phyloP scores from a whole-genome alignment of 495 filamentous ascomycete genomes.

The Penicillium arizonense region DNA sequence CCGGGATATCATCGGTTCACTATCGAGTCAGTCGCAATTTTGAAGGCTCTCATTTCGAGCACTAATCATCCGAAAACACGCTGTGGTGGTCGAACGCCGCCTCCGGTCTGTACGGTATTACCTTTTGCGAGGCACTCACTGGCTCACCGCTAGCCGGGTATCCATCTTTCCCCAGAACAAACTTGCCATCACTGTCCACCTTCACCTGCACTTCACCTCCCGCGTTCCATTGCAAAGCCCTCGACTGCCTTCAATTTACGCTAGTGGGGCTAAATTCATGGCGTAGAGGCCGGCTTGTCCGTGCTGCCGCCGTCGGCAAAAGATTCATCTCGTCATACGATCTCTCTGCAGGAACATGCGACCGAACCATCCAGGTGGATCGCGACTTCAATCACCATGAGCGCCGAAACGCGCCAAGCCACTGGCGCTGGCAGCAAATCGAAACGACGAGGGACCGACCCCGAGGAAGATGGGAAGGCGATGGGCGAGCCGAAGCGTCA shows the following conservation, averaged over 20 bases:
- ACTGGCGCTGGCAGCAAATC: constrained; percentile 29
- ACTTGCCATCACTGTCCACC: background rate
- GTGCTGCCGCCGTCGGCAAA: constrained; percentile 31
- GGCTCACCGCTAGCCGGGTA: constrained; percentile 18
- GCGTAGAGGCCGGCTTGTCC: constrained; percentile 13
- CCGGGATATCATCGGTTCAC: background rate
- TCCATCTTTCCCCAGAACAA: constrained; percentile 20
- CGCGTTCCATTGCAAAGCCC: background rate
- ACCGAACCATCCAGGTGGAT: constrained; percentile 32
- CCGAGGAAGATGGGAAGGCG: constrained; percentile 30
- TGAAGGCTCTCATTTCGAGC: background rate
- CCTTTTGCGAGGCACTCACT: constrained; percentile 18
- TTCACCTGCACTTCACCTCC: background rate
- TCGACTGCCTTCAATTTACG: constrained; percentile 1
- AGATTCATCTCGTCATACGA: constrained; percentile 26
- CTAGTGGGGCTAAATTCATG: constrained; percentile 15
- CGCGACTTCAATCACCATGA: constrained; percentile 42
- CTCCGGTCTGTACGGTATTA: constrained; percentile 8
- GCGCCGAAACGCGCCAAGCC: constrained; percentile 40
- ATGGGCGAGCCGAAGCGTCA: constrained; percentile 39
- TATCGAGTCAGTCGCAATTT: background rate
- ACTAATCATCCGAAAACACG: no score
- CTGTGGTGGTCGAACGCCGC: background rate
- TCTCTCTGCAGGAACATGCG: constrained; percentile 34
- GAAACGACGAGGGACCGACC: constrained; percentile 35